Evolutionary conservation across 192 early-diverging fungal species (phyloP).

Genomic region (Backusella westeae): DNA sequence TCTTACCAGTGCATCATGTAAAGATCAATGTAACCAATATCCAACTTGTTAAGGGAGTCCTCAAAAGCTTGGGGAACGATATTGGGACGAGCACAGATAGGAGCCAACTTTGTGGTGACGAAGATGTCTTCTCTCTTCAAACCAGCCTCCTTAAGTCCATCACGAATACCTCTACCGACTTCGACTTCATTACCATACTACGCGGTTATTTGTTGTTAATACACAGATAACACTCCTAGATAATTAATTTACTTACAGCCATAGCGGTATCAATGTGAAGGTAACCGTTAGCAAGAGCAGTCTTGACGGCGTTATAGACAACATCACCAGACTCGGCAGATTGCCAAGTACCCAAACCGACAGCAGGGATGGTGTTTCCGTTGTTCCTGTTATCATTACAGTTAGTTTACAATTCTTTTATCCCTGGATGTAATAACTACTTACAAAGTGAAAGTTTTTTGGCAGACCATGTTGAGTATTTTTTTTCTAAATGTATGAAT

Average conservation of each 20-base stretch:
- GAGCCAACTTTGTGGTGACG: constrained; percentile 70
- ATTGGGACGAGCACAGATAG: constrained; percentile 50
- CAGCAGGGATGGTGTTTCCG: constrained; percentile 58
- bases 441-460: constrained; percentile 16
- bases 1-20: constrained; percentile 54
- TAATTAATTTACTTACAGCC: constrained; percentile 14
- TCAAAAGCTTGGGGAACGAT: constrained; percentile 60
- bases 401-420: background rate
- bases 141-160: constrained; percentile 32
- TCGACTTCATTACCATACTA: constrained; percentile 78
- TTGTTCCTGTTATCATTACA: constrained; percentile 38
- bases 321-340: constrained; percentile 37
- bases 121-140: constrained; percentile 74
- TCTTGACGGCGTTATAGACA: constrained; percentile 62
- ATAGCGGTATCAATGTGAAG: constrained; percentile 59
- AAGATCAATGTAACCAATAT: constrained; percentile 79
- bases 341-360: constrained; percentile 58
- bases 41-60: constrained; percentile 66
- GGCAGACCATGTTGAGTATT: background rate
- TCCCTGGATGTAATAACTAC: background rate
- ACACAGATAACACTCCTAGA: background rate
- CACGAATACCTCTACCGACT: constrained; percentile 71
- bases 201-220: background rate
- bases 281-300: constrained; percentile 66
- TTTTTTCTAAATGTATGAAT: background rate